phyloP scores from a whole-genome alignment of 1,284 basidiomycete species.

The Microbotryum intermedium region DNA sequence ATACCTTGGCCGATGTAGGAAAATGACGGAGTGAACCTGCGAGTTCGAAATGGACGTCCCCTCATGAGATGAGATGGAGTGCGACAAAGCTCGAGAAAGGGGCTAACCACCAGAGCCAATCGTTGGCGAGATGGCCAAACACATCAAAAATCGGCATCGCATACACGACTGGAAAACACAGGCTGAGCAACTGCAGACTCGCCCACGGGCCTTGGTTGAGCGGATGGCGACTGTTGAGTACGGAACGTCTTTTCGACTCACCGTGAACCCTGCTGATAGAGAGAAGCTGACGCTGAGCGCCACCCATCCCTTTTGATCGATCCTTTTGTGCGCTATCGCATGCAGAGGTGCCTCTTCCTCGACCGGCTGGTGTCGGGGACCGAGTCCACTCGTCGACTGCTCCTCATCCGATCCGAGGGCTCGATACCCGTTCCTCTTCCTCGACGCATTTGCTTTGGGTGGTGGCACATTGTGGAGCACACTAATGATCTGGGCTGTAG shows the following conservation, averaged over 20 bases:
- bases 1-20: slow-evolving; percentile 90
- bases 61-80: not conserved
- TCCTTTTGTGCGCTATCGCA: not conserved
- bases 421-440: not conserved
- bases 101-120: slow-evolving; percentile 76
- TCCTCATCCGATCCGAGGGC: not conserved
- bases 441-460: slow-evolving; percentile 25
- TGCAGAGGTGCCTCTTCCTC: slow-evolving; percentile 30
- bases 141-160: slow-evolving; percentile 81
- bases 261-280: slow-evolving; percentile 27
- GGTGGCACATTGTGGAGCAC: slow-evolving; percentile 71
- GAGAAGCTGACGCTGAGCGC: slow-evolving; percentile 54
- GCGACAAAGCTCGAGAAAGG: not conserved
- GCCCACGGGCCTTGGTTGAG: not conserved
- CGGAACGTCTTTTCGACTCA: not conserved
- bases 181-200: slow-evolving; percentile 49
- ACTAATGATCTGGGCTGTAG: slow-evolving; percentile 88
- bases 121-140: slow-evolving; percentile 58
- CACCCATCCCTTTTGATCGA: slow-evolving; percentile 18
- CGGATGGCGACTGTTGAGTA: too few relatives aligned
- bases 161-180: slow-evolving; percentile 79
- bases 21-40: slow-evolving; percentile 71
- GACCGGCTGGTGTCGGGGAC: slow-evolving; percentile 46
- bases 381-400: slow-evolving; percentile 47
- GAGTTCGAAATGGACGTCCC: slow-evolving; percentile 1